These are phyloP conservation scores for Eutrema heterophyllum DNA, from an alignment of 345 rosid genomes.

Conservation along the genomic window DNA sequence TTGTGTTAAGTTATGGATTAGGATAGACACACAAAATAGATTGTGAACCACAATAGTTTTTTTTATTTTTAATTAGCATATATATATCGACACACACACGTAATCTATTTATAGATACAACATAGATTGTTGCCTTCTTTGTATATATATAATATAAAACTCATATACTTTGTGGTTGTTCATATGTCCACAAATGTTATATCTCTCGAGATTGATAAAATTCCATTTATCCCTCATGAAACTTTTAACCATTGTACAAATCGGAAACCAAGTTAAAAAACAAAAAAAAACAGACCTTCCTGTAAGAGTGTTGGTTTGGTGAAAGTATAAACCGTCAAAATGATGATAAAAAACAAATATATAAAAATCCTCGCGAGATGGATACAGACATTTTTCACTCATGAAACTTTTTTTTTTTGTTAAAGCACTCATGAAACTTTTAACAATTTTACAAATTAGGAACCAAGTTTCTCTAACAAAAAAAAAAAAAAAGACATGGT, in stretches of 20 bases:
- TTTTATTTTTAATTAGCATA: background rate
- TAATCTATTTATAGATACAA: background rate
- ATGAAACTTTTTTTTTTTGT: too few relatives aligned
- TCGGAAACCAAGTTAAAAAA: background rate
- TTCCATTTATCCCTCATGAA: background rate
- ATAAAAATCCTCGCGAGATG: too few relatives aligned
- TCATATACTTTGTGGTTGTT: background rate
- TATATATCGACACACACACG: background rate
- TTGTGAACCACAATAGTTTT: background rate
- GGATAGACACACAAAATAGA: conserved; percentile 27
- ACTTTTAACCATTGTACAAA: background rate
- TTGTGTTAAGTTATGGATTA: conserved; percentile 27
- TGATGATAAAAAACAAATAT: too few relatives aligned
- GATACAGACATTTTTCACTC: too few relatives aligned
- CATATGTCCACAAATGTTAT: background rate
- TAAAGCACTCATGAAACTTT: too few relatives aligned
- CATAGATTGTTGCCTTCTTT: conserved; percentile 1
- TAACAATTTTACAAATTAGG: too few relatives aligned
- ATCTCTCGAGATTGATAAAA: background rate
- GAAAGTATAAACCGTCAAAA: too few relatives aligned
- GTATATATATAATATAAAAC: background rate
- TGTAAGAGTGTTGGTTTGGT: too few relatives aligned
- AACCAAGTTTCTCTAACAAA: too few relatives aligned
- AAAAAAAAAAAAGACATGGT: background rate
- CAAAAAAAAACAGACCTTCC: too few relatives aligned